phyloP scores from a whole-genome alignment of 208 protist genomes.

The Acanthamoeba castellanii region DNA sequence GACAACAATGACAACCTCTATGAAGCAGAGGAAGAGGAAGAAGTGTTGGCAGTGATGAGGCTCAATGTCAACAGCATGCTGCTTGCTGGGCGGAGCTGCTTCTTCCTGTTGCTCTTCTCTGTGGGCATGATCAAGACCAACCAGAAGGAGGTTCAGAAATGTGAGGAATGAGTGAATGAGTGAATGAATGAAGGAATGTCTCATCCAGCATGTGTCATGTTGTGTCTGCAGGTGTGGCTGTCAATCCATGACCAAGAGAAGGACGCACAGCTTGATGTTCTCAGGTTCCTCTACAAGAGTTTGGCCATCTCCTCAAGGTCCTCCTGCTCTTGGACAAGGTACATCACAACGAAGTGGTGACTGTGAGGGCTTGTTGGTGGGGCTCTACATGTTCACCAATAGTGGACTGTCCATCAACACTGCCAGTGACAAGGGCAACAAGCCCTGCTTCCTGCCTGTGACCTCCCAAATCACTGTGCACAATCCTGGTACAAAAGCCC shows the following conservation, averaged over 20 bases:
- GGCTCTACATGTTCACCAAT: not conserved
- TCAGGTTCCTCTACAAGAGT: not conserved
- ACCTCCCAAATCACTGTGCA: not conserved
- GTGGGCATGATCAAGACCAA: not conserved
- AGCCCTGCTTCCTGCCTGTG: not conserved
- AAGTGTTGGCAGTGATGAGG: not conserved
- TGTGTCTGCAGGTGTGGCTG: not conserved
- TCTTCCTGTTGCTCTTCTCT: not conserved
- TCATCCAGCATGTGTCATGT: too few species aligned
- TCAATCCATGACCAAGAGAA: not conserved
- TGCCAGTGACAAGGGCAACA: not conserved
- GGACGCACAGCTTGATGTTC: not conserved
- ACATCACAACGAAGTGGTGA: too few species aligned
- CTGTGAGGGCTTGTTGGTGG: not conserved
- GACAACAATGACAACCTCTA: too few species aligned
- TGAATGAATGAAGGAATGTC: too few species aligned
- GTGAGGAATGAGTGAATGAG: too few species aligned
- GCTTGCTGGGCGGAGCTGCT: not conserved
- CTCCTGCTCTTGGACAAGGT: not conserved
- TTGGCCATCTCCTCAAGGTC: not conserved
- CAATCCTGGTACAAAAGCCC: not conserved
- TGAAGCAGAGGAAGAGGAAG: not conserved
- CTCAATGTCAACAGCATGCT: not conserved
- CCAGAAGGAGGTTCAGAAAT: not conserved
- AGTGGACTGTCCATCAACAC: not conserved